Percentiles rank a stretch among this genome's conserved stretches.
phyloP scores from a whole-genome alignment of 805 yeast genomes.

The Saturnispora zaruensis region DNA sequence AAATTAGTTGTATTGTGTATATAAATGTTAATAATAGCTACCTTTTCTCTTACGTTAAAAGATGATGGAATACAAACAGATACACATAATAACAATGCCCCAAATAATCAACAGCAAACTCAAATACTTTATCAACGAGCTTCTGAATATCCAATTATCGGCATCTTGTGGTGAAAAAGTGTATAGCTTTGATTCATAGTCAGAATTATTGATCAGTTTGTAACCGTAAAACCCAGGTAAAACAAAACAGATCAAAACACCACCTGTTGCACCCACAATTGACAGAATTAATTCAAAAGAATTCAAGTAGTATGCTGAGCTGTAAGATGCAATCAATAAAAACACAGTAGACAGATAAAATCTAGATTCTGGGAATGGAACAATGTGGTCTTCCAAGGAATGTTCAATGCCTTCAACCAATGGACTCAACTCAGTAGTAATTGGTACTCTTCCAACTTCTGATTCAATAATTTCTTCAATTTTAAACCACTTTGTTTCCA shows the following conservation, averaged over 20 bases:
- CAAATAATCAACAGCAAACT: slow-evolving; percentile 39
- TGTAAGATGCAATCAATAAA: slow-evolving; percentile 41
- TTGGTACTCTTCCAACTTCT: neutral
- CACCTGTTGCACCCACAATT: slow-evolving; percentile 76
- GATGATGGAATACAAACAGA: slow-evolving; percentile 44
- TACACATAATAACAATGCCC: slow-evolving; percentile 48
- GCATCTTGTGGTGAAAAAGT: slow-evolving; percentile 20
- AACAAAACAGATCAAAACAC: slow-evolving; percentile 69
- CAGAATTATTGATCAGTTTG: slow-evolving; percentile 34
- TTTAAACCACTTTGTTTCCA: slow-evolving; percentile 4
- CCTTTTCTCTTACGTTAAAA: slow-evolving; percentile 24
- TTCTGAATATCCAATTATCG: slow-evolving; percentile 18
- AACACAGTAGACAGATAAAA: slow-evolving; percentile 42
- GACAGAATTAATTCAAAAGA: slow-evolving; percentile 65
- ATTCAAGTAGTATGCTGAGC: slow-evolving; percentile 47
- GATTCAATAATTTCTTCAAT: neutral
- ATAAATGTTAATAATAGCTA: neutral
- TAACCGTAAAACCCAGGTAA: slow-evolving; percentile 73
- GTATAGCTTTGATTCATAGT: slow-evolving; percentile 12
- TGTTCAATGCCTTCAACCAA: slow-evolving; percentile 3
- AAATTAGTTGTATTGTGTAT: neutral
- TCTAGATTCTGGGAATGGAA: slow-evolving; percentile 38
- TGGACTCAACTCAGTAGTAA: slow-evolving; percentile 10
- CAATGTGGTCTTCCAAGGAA: slow-evolving; percentile 27
- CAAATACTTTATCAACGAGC: slow-evolving; percentile 12